Conservation (phyloP, 805 yeast species). For the Yarrowia sp. region DNA sequence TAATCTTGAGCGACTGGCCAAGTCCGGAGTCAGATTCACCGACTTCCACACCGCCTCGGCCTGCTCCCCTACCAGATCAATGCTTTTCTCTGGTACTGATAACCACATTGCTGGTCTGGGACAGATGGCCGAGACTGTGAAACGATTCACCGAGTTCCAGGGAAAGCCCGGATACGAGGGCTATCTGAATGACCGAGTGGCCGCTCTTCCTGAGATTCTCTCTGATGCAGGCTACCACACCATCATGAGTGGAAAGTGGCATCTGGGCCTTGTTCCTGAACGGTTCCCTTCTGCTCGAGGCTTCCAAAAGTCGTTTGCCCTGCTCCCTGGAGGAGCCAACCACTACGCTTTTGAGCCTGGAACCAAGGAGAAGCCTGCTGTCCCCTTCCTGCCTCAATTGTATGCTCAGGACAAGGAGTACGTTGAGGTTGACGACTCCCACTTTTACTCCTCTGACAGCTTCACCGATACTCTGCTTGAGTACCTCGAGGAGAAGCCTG, state of each 20-base stretch:
- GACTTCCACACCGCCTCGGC: conserved; percentile 70
- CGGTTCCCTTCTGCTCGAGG: conserved; percentile 60
- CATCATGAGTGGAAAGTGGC: conserved; percentile 66
- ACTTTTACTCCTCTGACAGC: conserved; percentile 55
- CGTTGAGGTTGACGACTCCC: conserved; percentile 49
- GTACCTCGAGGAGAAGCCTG: conserved; percentile 46
- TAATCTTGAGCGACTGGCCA: conserved; percentile 55
- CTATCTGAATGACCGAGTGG: conserved; percentile 58
- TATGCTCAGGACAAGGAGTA: conserved; percentile 53
- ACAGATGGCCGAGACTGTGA: conserved; percentile 60
- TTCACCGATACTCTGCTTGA: conserved; percentile 56
- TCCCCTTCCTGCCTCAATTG: conserved; percentile 52
- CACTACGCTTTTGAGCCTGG: conserved; percentile 57
- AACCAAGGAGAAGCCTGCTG: conserved; percentile 45
- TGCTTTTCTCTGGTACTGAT: conserved; percentile 66
- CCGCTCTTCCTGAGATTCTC: conserved; percentile 60
- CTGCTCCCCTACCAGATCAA: conserved; percentile 68
- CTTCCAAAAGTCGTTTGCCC: conserved; percentile 58
- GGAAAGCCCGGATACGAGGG: conserved; percentile 65
- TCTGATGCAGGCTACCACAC: conserved; percentile 59
- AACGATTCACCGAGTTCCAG: conserved; percentile 51
- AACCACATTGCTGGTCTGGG: conserved; percentile 69
- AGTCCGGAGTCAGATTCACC: conserved; percentile 58
- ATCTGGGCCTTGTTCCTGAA: conserved; percentile 57
- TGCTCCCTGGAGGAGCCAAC: conserved; percentile 65